Conservation (phyloP, 331 rosid species). For the Arachis monticola region DNA sequence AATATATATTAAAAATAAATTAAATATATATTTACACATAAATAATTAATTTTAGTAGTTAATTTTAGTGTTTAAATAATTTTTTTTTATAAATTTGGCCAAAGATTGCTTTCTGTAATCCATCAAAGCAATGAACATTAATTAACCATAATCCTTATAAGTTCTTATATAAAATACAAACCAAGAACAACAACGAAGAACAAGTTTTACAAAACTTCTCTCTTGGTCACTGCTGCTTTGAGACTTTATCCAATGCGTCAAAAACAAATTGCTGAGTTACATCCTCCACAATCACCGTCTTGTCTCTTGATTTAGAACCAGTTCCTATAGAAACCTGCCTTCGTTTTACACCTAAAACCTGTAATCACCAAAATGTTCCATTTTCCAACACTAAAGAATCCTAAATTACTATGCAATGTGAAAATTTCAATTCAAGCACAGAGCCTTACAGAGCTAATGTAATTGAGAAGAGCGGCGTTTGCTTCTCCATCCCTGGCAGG, state of each 20-base stretch:
- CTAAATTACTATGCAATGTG: neutral
- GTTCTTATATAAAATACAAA: neutral
- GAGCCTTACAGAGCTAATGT: constrained; percentile 72
- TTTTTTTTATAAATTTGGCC: too few relatives aligned
- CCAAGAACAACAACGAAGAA: too few relatives aligned
- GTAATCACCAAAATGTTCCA: constrained; percentile 13
- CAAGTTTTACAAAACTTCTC: neutral
- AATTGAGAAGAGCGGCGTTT: constrained; percentile 87
- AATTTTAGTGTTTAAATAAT: too few relatives aligned
- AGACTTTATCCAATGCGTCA: constrained; percentile 67
- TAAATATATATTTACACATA: too few relatives aligned
- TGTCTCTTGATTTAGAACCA: constrained; percentile 92
- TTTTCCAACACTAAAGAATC: neutral
- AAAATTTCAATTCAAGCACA: neutral
- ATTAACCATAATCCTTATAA: neutral
- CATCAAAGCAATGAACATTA: neutral
- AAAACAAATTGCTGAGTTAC: constrained; percentile 69
- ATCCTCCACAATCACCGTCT: constrained; percentile 84
- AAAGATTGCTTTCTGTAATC: neutral
- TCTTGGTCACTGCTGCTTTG: constrained; percentile 48
- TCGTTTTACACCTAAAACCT: constrained; percentile 88
- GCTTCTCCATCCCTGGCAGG: constrained; percentile 98
- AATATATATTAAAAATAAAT: too few relatives aligned
- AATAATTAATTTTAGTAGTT: too few relatives aligned
- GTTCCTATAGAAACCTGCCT: constrained; percentile 82